These are phyloP conservation scores for Lepraria neglecta DNA, from an alignment of 495 filamentous ascomycete species.

Conservation along the genomic window DNA sequence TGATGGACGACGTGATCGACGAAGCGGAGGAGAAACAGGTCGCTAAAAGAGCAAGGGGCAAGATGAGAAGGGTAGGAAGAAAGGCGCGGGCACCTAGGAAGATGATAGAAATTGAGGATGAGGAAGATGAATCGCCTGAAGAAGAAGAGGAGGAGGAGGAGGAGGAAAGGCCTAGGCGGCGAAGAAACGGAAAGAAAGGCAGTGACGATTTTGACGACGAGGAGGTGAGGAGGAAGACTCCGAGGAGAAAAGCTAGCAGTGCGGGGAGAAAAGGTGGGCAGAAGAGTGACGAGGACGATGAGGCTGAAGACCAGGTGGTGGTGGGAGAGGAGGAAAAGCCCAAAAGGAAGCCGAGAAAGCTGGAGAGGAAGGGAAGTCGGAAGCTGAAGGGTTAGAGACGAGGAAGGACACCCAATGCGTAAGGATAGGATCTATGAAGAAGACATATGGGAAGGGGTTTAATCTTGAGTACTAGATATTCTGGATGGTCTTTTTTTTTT, in stretches of 20 bases:
- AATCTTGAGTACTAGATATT: neutral
- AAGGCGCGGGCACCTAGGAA: constrained; percentile 29
- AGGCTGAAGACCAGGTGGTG: constrained; percentile 19
- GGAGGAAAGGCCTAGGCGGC: constrained; percentile 7
- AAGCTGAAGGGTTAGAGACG: constrained; percentile 23
- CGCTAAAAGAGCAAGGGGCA: constrained; percentile 42
- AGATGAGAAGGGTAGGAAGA: constrained; percentile 34
- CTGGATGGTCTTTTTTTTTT: neutral
- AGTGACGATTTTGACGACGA: constrained; percentile 28
- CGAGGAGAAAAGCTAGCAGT: constrained; percentile 25
- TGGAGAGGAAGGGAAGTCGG: constrained; percentile 16
- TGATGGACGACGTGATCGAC: constrained; percentile 49
- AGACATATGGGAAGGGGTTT: neutral
- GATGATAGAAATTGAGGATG: constrained; percentile 4
- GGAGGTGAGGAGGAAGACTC: constrained; percentile 27
- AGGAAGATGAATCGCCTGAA: constrained; percentile 1
- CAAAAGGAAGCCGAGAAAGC: constrained; percentile 10
- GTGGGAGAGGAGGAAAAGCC: constrained; percentile 22
- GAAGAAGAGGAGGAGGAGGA: constrained; percentile 1
- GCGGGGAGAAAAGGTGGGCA: constrained; percentile 22
- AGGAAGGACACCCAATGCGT: constrained; percentile 5
- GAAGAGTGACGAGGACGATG: constrained; percentile 14
- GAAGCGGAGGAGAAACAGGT: constrained; percentile 56
- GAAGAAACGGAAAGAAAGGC: constrained; percentile 1
- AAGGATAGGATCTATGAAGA: constrained; percentile 25